phyloP scores from a whole-genome alignment of 2,329 filamentous ascomycete genomes.

The Pezicula radicicola region DNA sequence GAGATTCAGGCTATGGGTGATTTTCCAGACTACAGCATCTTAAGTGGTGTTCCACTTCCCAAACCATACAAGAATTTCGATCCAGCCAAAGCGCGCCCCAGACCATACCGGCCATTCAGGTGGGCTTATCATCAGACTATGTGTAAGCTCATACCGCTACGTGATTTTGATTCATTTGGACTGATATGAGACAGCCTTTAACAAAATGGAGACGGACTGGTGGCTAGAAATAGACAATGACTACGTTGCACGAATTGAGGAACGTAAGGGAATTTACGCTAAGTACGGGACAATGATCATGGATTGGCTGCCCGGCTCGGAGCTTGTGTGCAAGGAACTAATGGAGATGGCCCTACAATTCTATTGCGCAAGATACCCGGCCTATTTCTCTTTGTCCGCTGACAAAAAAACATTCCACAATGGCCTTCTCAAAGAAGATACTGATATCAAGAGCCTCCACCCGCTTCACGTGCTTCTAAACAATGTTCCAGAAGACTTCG shows the following conservation, averaged over 20 bases:
- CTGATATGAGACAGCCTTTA: constrained; percentile 53
- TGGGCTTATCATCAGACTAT: constrained; percentile 91
- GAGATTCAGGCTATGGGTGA: constrained; percentile 70
- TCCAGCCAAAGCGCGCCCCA: constrained; percentile 62
- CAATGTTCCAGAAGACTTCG: constrained; percentile 84
- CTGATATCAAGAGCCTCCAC: constrained; percentile 57
- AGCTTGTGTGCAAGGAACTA: constrained; percentile 78
- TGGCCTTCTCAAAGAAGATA: constrained; percentile 58
- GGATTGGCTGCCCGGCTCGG: constrained; percentile 67
- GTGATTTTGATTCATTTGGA: background rate
- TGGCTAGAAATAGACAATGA: constrained; percentile 85
- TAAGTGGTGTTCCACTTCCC: constrained; percentile 74
- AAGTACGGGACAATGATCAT: constrained; percentile 64
- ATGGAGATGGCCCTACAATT: constrained; percentile 88
- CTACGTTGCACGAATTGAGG: constrained; percentile 64
- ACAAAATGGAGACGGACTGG: constrained; percentile 77
- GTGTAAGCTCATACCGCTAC: constrained; percentile 50
- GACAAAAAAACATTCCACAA: constrained; percentile 63
- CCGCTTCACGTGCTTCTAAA: constrained; percentile 71
- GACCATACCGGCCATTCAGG: constrained; percentile 78
- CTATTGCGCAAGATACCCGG: constrained; percentile 72
- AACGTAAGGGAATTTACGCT: constrained; percentile 63
- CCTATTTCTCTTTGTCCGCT: constrained; percentile 61
- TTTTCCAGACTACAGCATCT: constrained; percentile 74
- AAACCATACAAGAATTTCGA: constrained; percentile 61